Base-by-base conservation (phyloP, 208 protist species). In the Trypanosoma avium region DNA sequence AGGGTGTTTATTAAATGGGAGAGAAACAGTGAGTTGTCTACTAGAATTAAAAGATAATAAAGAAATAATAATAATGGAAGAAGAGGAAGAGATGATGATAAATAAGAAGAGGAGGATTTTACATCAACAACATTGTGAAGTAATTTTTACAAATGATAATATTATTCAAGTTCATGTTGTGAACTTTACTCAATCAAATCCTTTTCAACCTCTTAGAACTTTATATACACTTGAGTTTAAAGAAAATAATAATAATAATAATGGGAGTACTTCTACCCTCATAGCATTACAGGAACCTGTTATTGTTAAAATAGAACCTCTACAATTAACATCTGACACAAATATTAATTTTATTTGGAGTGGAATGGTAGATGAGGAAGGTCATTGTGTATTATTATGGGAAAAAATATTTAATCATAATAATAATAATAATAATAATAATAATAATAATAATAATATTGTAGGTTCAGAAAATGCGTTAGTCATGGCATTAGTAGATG, bases 341-440 rank as follows among this genome's bases (percentile, higher is more conserved):
- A 38, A 24, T 10, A 60, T 53, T 9, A 40, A 54, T 8, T 30
- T 59, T 21, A 27, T 62, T 9, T 67, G 71, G 64, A 12, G 59
- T 43, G 58, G 66, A 35, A 32, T 81, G 55, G 79, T 84, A 52
- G 79, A 61, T 72, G 71, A 73, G 15, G 73, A 69, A 45, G 70
- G 81, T 21, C 79, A 69, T 21, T 73, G 77, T 67, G 54, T 84
- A n/a, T 22, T 89, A 1, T 57, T 89, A 2, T 70, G 42, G 52
- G 52, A 71, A n/a, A n/a, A n/a, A n/a, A n/a, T n/a, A n/a, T n/a
- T n/a, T n/a, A n/a, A n/a, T n/a, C n/a, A n/a, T n/a, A n/a, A n/a
- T n/a, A n/a, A n/a, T n/a, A n/a, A n/a, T n/a, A n/a, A n/a, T n/a
- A n/a, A n/a, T n/a, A n/a, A n/a, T n/a, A n/a, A n/a, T n/a, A n/a